Evolutionary conservation across 2,329 filamentous ascomycete genomes (phyloP).

Genomic region (Chalara sp.): DNA sequence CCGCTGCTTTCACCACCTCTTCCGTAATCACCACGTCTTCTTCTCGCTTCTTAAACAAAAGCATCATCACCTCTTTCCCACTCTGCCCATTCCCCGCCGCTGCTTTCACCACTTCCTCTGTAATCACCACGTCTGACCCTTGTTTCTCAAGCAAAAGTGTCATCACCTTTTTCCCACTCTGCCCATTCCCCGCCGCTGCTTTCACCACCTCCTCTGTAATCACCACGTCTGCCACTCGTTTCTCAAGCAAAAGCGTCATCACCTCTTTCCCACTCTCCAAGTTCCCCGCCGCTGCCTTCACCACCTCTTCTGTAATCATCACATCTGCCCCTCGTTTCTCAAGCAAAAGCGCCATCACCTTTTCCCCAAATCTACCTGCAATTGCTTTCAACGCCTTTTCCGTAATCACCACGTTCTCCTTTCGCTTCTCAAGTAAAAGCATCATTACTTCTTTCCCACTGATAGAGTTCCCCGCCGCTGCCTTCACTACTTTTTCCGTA

Average conservation of each 20-base stretch:
- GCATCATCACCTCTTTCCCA: conserved; percentile 1
- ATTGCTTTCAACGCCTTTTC: too few species aligned
- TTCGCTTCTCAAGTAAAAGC: too few species aligned
- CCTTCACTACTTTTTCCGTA: too few species aligned
- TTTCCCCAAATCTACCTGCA: too few species aligned
- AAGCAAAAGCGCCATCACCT: too few species aligned
- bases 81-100: conserved; percentile 1
- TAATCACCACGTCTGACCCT: not conserved
- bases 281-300: not conserved
- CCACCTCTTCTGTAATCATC: too few species aligned
- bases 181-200: not conserved
- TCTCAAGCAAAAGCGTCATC: not conserved
- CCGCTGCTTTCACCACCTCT: conserved; percentile 3
- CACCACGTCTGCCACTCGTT: not conserved
- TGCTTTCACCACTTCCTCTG: conserved; percentile 3
- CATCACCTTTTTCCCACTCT: not conserved
- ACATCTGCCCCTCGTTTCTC: too few species aligned
- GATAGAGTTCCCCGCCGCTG: too few species aligned
- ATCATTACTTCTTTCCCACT: too few species aligned
- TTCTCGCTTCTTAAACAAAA: not conserved
- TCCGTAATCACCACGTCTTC: conserved; percentile 1
- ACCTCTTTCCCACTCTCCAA: not conserved
- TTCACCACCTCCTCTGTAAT: not conserved
- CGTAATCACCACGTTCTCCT: too few species aligned
- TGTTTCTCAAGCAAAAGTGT: not conserved